These are phyloP conservation scores for Asterionellopsis glacialis DNA, from an alignment of 108 stramenopile genomes.

Conservation along the genomic window DNA sequence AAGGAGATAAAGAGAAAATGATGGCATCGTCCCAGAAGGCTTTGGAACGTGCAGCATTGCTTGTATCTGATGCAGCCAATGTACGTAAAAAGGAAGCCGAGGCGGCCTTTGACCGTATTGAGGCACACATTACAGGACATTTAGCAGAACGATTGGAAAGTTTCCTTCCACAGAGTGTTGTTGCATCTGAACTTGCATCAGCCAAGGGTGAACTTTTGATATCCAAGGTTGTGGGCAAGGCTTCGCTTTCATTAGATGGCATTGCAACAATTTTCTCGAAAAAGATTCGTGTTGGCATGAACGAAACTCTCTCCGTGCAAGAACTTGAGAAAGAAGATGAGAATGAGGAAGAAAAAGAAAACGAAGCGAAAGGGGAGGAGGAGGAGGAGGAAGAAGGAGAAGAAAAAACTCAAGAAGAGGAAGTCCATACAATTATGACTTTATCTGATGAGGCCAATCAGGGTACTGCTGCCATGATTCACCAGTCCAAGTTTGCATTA, in stretches of 20 bases:
- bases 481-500: conserved; percentile 64
- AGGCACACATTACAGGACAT: conserved; percentile 50
- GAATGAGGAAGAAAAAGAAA: conserved; percentile 10
- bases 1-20: conserved; percentile 66
- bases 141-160: conserved; percentile 58
- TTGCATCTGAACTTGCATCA: conserved; percentile 62
- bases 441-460: conserved; percentile 58
- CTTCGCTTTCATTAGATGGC: conserved; percentile 51
- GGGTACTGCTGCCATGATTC: conserved; percentile 62
- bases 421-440: conserved; percentile 22
- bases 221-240: conserved; percentile 70
- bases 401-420: conserved; percentile 32
- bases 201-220: conserved; percentile 76
- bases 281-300: conserved; percentile 23
- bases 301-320: conserved; percentile 12
- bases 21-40: conserved; percentile 77
- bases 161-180: conserved; percentile 52
- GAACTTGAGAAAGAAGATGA: conserved; percentile 17
- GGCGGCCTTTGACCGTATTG: conserved; percentile 59
- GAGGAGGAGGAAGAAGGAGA: conserved; percentile 14
- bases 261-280: conserved; percentile 60
- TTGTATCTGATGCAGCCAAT: conserved; percentile 70
- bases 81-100: conserved; percentile 70
- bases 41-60: conserved; percentile 68
- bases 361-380: conserved; percentile 36